Base-by-base conservation (phyloP, 345 rosid genomes). In the Salix dunnii region DNA sequence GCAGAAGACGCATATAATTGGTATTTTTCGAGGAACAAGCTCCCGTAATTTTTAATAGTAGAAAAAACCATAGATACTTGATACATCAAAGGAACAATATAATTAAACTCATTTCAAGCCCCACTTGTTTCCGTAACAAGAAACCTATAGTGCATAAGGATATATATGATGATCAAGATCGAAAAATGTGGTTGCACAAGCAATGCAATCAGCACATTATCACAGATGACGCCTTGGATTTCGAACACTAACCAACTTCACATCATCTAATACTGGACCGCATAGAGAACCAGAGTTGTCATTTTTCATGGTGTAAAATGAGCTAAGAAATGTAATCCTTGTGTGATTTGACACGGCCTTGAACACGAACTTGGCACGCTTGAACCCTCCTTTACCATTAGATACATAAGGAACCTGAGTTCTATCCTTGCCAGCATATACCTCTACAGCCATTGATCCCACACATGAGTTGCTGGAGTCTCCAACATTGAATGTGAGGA, bases 211-310 rank as follows among this genome's bases (percentile, higher is more conserved):
- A 51, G n/a, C 43, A 64, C 16, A 23, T 35, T 25, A 51, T 77
- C 64, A 60, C 35, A 69, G 71, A 79, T 49, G 78, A 48, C 61
- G 74, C 31, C 67, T 31, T 6, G 74, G 46, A 2, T 21, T 75
- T 65, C 86, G 78, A 66, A 84, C 80, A 30, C 80, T 84, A 43
- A 91, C 69, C 42, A 91, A 77, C 82, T 70, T 89, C 28, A 90
- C 89, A 46, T 88, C 92, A 78, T 93, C 97, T 16, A 93, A 21
- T 7, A 93, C 90, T 6, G 97, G 97, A 20, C 98, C 94, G 48
- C 98, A 93, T 2, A 93, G 87, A 17, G 94, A 87, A 13, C 93
- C 94, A 9, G 91, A 87, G 82, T 88, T 80, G 77, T 90, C 94
- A 21, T 78, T 88, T 73, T 76, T 89, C 90, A 85, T 91, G 73